phyloP scores from a whole-genome alignment of 75 land plant species.

The Pseudotsuga menziesii region DNA sequence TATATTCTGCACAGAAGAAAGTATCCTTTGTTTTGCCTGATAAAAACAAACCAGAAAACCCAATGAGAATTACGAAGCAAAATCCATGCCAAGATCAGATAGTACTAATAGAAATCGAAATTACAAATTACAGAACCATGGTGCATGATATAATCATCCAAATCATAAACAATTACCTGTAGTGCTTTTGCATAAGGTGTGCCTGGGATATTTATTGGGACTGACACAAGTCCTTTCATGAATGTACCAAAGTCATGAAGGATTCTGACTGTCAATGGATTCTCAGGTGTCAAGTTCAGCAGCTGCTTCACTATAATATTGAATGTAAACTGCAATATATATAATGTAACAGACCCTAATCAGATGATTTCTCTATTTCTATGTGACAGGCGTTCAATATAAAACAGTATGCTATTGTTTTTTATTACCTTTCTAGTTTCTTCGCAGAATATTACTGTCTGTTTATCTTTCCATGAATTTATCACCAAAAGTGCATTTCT shows the following conservation, averaged over 20 bases:
- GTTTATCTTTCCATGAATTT: slow-evolving; percentile 35
- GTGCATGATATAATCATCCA: background rate
- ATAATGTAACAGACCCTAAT: too few relatives aligned
- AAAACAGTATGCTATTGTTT: background rate
- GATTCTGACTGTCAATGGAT: slow-evolving; percentile 30
- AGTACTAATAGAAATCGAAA: background rate
- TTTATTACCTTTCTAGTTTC: slow-evolving; percentile 47
- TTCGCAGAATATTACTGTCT: slow-evolving; percentile 27
- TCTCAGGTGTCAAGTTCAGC: slow-evolving; percentile 39
- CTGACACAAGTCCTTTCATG: slow-evolving; percentile 64
- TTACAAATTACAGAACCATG: background rate
- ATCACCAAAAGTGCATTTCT: slow-evolving; percentile 23
- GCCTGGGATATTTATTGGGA: slow-evolving; percentile 56
- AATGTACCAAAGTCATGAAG: slow-evolving; percentile 50
- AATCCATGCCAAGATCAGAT: background rate
- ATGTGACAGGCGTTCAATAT: background rate
- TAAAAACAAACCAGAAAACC: background rate
- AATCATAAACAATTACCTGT: slow-evolving; percentile 20
- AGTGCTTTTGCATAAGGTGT: slow-evolving; percentile 52
- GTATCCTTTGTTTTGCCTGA: slow-evolving; percentile 54
- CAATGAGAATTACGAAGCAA: background rate
- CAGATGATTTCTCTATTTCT: too few relatives aligned
- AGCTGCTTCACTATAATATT: slow-evolving; percentile 50
- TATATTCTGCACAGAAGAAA: slow-evolving; percentile 28
- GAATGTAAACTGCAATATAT: slow-evolving; percentile 40